Base-by-base conservation (phyloP, 768 basidiomycete species). In the Xanthoconium stramineum region DNA sequence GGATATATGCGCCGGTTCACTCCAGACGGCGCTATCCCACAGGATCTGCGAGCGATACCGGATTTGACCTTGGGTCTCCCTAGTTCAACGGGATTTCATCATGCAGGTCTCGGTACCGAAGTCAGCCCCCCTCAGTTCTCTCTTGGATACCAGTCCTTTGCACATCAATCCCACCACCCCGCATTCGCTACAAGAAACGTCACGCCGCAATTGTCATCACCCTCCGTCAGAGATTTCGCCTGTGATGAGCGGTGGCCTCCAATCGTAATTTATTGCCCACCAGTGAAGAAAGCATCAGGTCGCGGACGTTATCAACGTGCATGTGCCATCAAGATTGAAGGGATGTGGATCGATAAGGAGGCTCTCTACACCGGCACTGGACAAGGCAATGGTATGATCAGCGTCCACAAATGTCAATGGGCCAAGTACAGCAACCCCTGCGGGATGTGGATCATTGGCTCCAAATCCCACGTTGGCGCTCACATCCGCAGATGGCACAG, bases 381-480 rank as follows among this genome's bases (percentile, higher is more conserved):
- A 3, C 19, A 17, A 2, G 10, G 32, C 4, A 49, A 11, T 11
- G 6, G 30, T 29, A 30, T n/a, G 12, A 56, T 53, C 38, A 44
- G 33, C 14, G 54, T 60, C 47, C 54, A 61, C 12, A 14, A 49
- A 50, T 61, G 58, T 32, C 54, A 43, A 5, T 61, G 60, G 60
- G 47, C 24, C 24, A 19, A n/a, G n/a, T n/a, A n/a, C n/a, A n/a
- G n/a, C n/a, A n/a, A 30, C 29, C 51, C 60, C 0, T 61, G 58
- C 13, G 53, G 51, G 4, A 56, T 60, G 54, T 61, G 58, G 60
- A 53, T 61, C 14, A 37, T 50, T 3, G 54, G 58, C 13, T 47
- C 53, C 42, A 55, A 48, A 33, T 6, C 47, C 20, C 2, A 9
- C 3, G 29, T 61, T 8, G 60, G 53, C 5, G n/a, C 46, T 13